Evolutionary conservation across 768 basidiomycete genomes (phyloP).

Genomic region (Pleurotus ostreatus): DNA sequence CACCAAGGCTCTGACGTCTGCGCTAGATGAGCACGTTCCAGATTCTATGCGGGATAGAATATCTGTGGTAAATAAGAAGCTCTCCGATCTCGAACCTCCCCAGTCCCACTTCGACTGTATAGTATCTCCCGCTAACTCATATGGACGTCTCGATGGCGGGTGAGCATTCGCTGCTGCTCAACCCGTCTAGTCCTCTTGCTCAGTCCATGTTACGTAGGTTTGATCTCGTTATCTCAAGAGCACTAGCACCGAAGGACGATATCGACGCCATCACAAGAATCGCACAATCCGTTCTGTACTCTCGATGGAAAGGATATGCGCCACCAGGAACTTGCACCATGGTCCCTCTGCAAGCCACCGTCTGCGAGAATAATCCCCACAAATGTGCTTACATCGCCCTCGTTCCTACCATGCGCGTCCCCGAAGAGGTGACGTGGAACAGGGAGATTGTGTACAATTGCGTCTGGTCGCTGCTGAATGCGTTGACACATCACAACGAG

Average conservation of each 20-base stretch:
- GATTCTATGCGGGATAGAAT: not conserved
- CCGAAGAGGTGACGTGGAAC: conserved; percentile 20
- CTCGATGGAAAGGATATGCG: conserved; percentile 20
- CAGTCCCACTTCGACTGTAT: conserved; percentile 10
- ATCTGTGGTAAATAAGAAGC: not conserved
- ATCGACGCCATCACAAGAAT: conserved; percentile 6
- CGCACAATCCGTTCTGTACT: conserved; percentile 18
- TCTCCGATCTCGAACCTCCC: conserved; percentile 4
- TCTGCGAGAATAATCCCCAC: conserved; percentile 14
- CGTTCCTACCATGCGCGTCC: conserved; percentile 25
- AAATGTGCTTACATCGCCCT: conserved; percentile 18
- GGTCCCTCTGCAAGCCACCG: conserved; percentile 15
- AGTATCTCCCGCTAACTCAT: conserved; percentile 12
- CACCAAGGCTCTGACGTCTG: conserved; percentile 1
- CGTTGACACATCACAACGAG: conserved; percentile 9
- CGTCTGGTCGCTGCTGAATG: conserved; percentile 19
- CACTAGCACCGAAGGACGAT: conserved; percentile 5
- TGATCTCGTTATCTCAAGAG: conserved; percentile 7
- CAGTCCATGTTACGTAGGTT: not conserved
- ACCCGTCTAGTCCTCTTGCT: no score
- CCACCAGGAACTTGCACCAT: conserved; percentile 25
- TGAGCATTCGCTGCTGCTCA: not conserved
- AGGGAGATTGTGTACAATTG: conserved; percentile 22
- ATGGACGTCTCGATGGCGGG: conserved; percentile 12
- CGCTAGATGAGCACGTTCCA: conserved; percentile 6